Base-by-base conservation (phyloP, 225 moss, liverwort and hornwort species). In the Pseudoscleropodium purum region DNA sequence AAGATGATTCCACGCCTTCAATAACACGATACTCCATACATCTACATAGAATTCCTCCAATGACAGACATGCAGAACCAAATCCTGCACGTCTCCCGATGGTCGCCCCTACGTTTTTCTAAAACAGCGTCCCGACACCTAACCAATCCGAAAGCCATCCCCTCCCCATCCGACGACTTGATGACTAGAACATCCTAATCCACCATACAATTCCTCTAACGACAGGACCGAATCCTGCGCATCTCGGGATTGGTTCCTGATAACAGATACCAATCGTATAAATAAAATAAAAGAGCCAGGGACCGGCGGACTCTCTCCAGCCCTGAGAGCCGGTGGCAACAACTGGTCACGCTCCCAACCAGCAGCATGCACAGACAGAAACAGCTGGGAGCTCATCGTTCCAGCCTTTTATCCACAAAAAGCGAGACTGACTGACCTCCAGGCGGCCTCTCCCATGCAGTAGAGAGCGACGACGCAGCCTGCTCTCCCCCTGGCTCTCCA, bases 361-460 rank as follows among this genome's bases (percentile, higher is more conserved):
- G 91, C 36, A 88, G 72, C 57, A 47, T 64, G 45, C 47, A 49
- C 83, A 8, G 56, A 79, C 31, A 23, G 57, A 79, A 68, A 68
- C 77, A 88, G 85, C 94, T 72, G 87, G 82, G 37, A 88, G 88
- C 82, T 87, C 89, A 80, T 87, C 89, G 90, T 89, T 81, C 41
- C 79, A 67, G 77, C 65, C 51, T 18, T 34, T 52, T 45, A 57
- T 29, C 79, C 94, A 70, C 79, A 76, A 51, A 91, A 86, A 88
- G 72, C 93, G 89, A 87, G 82, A 92, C 92, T 89, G 88, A 94
- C 93, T 93, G 92, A 95, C 92, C 93, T 95, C 92, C 90, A 89
- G 52, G 83, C 90, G 91, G 92, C 84, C 92, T 89, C 88, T 89
- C 86, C 90, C 93, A 93, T 86, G 91, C 91, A 85, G 91, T 78